Percentiles rank a stretch among this genome's conserved stretches.
These are phyloP conservation scores for Pichia insulana DNA, from an alignment of 805 yeast genomes.

Conservation along the genomic window DNA sequence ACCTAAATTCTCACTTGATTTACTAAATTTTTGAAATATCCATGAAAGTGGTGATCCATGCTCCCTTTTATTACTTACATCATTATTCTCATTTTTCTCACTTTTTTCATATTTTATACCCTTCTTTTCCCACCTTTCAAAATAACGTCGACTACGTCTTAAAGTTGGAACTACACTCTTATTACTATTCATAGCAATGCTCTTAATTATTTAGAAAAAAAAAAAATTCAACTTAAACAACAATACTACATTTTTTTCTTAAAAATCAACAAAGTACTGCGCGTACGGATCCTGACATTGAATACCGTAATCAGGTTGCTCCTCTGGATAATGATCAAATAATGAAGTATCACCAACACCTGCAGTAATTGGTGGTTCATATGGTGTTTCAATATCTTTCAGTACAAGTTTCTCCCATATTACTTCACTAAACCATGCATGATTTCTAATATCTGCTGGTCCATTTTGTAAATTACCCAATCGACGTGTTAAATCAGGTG, in stretches of 20 bases:
- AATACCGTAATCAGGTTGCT: constrained; percentile 74
- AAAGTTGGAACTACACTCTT: too few species aligned
- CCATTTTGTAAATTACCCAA: constrained; percentile 53
- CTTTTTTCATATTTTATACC: too few species aligned
- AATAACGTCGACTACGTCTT: too few species aligned
- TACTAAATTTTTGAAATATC: too few species aligned
- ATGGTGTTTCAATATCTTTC: constrained; percentile 54
- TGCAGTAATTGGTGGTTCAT: constrained; percentile 55
- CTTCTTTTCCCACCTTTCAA: too few species aligned
- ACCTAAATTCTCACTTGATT: too few species aligned
- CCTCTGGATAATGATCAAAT: constrained; percentile 71
- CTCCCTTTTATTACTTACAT: too few species aligned
- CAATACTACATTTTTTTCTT: too few species aligned
- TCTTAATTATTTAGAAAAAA: background rate
- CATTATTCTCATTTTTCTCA: too few species aligned
- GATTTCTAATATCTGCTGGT: constrained; percentile 46
- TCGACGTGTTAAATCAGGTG: constrained; percentile 46
- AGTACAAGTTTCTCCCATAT: constrained; percentile 50
- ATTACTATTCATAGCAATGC: too few species aligned
- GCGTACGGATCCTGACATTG: constrained; percentile 39
- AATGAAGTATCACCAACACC: constrained; percentile 57
- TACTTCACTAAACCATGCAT: constrained; percentile 53
- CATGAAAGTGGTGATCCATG: too few species aligned
- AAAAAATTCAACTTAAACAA: background rate
- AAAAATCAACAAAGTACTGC: constrained; percentile 26